Base-by-base conservation (phyloP, 306 rosid genomes). In the Alnus rubra region DNA sequence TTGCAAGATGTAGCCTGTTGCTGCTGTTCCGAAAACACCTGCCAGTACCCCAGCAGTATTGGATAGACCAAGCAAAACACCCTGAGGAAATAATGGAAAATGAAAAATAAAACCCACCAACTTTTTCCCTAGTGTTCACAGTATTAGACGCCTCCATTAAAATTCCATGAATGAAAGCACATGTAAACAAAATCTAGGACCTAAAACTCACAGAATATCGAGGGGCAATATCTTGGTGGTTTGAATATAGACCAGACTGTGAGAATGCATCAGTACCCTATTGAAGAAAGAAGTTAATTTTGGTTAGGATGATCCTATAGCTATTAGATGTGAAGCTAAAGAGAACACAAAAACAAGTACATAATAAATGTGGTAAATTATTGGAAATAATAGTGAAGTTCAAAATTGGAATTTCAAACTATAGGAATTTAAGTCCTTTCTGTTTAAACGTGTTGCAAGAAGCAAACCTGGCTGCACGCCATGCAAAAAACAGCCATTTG, bases 201-300 rank as follows among this genome's bases (percentile, higher is more conserved):
- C 50, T 69, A 35, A 58, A 56, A 79, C 99, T 91, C 80, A 96
- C 99, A 37, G 99, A 93, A 82, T 91, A 96, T 82, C 99, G 88
- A 2, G 99, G 99, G 62, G 93, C 99, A 45, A 95, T 96, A 76
- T 96, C 99, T 89, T 96, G 99, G 88, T 96, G 99, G 79, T 96
- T 96, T 56, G 99, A 96, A 82, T 96, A 96, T 71, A 93, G 89
- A 52, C 98, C 99, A 1, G 99, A 96, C 74, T 96, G 99, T 48
- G 99, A 95, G 87, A 96, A 96, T 72, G 99, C 99, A 77, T 96
- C 99, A 63, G 98, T 91, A 84, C 98, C 98, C 99, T 93, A 45
- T 76, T 76, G 39, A 73, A 37, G 62, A 45, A 82, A 52, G 70
- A 72, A 62, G 78, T 44, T 19, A 48, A 76, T 82, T 58, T 71